Conservation (phyloP, 1,139 yeast genomes). For the Sugiyamaella sp. region DNA sequence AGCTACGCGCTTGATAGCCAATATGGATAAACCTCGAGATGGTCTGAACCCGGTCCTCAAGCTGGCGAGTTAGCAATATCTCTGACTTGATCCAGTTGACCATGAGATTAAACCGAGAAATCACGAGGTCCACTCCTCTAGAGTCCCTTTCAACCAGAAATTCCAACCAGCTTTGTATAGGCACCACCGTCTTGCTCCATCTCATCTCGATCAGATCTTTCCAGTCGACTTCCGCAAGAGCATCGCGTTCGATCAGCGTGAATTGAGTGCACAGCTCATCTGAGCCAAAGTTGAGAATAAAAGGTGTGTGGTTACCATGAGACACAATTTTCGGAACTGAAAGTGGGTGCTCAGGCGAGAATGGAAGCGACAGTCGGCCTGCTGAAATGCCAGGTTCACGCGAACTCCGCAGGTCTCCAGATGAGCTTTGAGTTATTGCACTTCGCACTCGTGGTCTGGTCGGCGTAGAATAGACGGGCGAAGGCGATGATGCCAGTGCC, state of each 20-base stretch:
- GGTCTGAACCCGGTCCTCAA: constrained; percentile 62
- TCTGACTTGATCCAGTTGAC: constrained; percentile 93
- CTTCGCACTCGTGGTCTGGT: neutral
- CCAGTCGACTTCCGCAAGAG: constrained; percentile 88
- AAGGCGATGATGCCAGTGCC: constrained; percentile 14
- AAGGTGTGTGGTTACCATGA: constrained; percentile 64
- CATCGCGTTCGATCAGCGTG: constrained; percentile 83
- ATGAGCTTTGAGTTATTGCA: no score
- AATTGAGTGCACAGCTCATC: constrained; percentile 71
- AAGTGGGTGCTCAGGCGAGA: constrained; percentile 13
- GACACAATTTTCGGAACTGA: constrained; percentile 20
- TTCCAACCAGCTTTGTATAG: constrained; percentile 87
- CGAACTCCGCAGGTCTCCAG: no score
- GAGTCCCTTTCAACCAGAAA: constrained; percentile 62
- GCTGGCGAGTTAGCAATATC: constrained; percentile 65
- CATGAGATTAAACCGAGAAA: constrained; percentile 82
- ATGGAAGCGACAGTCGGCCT: neutral
- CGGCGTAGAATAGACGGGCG: neutral
- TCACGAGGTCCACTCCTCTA: constrained; percentile 79
- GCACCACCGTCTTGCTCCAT: constrained; percentile 67
- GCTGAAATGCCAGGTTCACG: no score
- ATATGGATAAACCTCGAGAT: constrained; percentile 82
- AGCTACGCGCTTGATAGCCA: constrained; percentile 62
- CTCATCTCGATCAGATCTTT: constrained; percentile 77
- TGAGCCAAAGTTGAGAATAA: constrained; percentile 72